Evolutionary conservation across 352 stramenopile species (phyloP).

Genomic region (Pythium apleroticum): DNA sequence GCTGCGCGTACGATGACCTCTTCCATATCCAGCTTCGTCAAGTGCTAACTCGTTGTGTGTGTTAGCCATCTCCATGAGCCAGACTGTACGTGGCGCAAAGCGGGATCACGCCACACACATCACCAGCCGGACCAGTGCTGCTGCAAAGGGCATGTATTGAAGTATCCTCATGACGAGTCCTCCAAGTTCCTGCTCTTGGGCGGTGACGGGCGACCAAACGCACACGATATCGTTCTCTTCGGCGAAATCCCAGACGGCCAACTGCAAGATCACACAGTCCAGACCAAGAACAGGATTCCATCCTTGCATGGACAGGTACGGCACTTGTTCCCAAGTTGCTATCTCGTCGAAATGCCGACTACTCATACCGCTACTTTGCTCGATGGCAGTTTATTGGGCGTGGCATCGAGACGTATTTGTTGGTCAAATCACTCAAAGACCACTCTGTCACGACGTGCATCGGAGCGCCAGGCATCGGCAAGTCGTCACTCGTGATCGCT

Average conservation of each 20-base stretch:
- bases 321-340: too few species aligned
- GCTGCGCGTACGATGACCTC: conserved; percentile 72
- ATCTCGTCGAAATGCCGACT: too few species aligned
- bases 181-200: conserved; percentile 80
- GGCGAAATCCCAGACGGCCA: conserved; percentile 60
- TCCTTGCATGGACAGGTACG: conserved; percentile 71
- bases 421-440: conserved; percentile 63
- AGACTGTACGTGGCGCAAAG: conserved; percentile 62
- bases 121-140: conserved; percentile 65
- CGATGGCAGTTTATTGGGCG: conserved; percentile 63
- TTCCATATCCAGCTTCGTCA: too few species aligned
- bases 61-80: conserved; percentile 69
- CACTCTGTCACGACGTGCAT: conserved; percentile 75
- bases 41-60: not conserved
- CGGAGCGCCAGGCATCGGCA: conserved; percentile 74
- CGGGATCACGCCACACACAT: conserved; percentile 60
- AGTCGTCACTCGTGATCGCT: conserved; percentile 80
- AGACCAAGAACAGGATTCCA: conserved; percentile 64
- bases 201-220: conserved; percentile 26
- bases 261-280: conserved; percentile 50
- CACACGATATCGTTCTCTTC: conserved; percentile 74
- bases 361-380: not conserved
- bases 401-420: conserved; percentile 71
- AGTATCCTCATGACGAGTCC: conserved; percentile 77
- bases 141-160: conserved; percentile 60